Conservation (phyloP, 2,329 filamentous ascomycete genomes). For the Rosellinia necatrix region DNA sequence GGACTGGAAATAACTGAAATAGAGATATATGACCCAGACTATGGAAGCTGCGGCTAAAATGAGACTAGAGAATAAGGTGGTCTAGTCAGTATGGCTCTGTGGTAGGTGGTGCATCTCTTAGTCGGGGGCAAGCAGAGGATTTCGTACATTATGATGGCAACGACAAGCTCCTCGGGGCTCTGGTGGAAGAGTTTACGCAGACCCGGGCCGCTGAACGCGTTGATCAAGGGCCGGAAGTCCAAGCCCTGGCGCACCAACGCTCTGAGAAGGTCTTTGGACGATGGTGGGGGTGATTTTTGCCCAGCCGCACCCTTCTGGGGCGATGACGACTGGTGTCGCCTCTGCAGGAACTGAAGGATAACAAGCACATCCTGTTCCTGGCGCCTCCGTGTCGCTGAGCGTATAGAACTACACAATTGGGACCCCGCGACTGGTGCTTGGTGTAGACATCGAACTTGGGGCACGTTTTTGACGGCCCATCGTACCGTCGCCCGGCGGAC, state of each 20-base stretch:
- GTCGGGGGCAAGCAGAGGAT: not conserved
- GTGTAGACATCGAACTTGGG: slow-evolving; percentile 28
- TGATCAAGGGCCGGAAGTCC: slow-evolving; percentile 43
- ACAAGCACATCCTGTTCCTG: slow-evolving; percentile 18
- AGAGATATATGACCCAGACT: slow-evolving; percentile 50
- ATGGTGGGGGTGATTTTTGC: slow-evolving; percentile 33
- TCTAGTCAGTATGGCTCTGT: slow-evolving; percentile 30
- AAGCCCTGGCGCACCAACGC: slow-evolving; percentile 42
- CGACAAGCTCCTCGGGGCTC: slow-evolving; percentile 50
- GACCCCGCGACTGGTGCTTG: slow-evolving; percentile 18
- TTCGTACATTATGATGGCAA: slow-evolving; percentile 49
- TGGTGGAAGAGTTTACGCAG: slow-evolving; percentile 46
- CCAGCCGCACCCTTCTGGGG: slow-evolving; percentile 25
- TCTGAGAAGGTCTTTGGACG: slow-evolving; percentile 35
- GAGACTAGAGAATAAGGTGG: slow-evolving; percentile 40
- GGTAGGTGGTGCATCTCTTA: not conserved
- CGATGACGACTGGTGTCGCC: slow-evolving; percentile 35
- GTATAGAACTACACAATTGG: slow-evolving; percentile 11
- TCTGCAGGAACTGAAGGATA: slow-evolving; percentile 30
- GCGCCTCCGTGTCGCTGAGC: slow-evolving; percentile 5
- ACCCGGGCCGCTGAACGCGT: slow-evolving; percentile 46
- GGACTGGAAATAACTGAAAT: slow-evolving; percentile 61
- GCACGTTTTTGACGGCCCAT: slow-evolving; percentile 24
- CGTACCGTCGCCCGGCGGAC: slow-evolving; percentile 26
- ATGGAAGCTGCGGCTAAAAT: slow-evolving; percentile 40